These are phyloP conservation scores for Ilyonectria robusta DNA, from an alignment of 2,329 filamentous ascomycete genomes.

Conservation along the genomic window DNA sequence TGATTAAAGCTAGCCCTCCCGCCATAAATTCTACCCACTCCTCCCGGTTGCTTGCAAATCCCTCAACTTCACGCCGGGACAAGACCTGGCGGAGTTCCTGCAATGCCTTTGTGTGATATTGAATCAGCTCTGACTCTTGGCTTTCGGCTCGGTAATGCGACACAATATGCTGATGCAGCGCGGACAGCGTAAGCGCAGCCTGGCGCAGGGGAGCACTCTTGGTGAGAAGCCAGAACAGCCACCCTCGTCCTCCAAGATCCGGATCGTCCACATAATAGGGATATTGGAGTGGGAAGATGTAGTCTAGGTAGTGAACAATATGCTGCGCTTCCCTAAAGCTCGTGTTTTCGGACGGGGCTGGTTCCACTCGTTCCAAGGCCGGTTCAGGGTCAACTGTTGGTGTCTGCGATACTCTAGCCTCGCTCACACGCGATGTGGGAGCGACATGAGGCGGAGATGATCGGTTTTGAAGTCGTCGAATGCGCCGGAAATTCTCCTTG, in stretches of 20 bases:
- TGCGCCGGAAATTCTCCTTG: slow-evolving; percentile 43
- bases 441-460: background rate
- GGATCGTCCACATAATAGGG: slow-evolving; percentile 46
- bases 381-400: background rate
- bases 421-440: background rate
- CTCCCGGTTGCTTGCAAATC: slow-evolving; percentile 33
- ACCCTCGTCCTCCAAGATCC: slow-evolving; percentile 44
- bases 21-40: slow-evolving; percentile 46
- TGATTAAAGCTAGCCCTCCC: slow-evolving; percentile 44
- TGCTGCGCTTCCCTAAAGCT: slow-evolving; percentile 45
- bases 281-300: slow-evolving; percentile 48
- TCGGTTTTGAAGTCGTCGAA: slow-evolving; percentile 29
- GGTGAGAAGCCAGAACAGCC: slow-evolving; percentile 45
- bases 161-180: slow-evolving; percentile 45
- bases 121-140: slow-evolving; percentile 39
- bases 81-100: slow-evolving; percentile 43
- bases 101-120: slow-evolving; percentile 46
- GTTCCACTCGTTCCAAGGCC: background rate
- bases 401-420: background rate
- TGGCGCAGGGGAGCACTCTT: slow-evolving; percentile 42
- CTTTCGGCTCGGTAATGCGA: slow-evolving; percentile 36
- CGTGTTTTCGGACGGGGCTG: slow-evolving; percentile 15
- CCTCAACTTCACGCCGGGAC: slow-evolving; percentile 19
- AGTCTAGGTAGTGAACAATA: slow-evolving; percentile 48
- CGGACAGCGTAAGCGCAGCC: slow-evolving; percentile 45